These are phyloP conservation scores for Aspergillus haitiensis DNA, from an alignment of 495 filamentous ascomycete species.

Conservation along the genomic window DNA sequence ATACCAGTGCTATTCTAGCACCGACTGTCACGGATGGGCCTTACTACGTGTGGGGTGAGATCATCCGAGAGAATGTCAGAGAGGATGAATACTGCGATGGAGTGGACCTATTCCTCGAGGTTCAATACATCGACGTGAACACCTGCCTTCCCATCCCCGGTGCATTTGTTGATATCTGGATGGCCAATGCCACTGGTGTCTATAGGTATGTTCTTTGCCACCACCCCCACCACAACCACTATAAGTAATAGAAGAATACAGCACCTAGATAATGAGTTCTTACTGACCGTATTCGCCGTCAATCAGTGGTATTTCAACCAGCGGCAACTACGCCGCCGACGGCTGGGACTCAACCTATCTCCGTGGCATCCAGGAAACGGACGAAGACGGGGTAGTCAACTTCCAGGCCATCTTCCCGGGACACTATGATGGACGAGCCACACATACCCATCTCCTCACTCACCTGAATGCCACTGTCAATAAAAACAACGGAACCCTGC, in stretches of 20 bases:
- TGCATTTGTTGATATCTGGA: conserved; percentile 41
- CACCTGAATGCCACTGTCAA: conserved; percentile 48
- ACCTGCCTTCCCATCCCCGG: conserved; percentile 36
- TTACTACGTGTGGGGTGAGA: conserved; percentile 55
- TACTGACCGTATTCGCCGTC: too few species aligned
- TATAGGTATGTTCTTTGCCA: conserved; percentile 40
- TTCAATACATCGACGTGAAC: conserved; percentile 51
- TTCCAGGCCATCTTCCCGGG: conserved; percentile 62
- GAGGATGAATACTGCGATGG: conserved; percentile 45
- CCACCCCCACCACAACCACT: too few species aligned
- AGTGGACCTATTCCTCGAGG: conserved; percentile 46
- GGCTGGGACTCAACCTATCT: conserved; percentile 51
- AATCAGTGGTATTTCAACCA: conserved; percentile 32
- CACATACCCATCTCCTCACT: conserved; percentile 56
- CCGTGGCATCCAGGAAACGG: conserved; percentile 54
- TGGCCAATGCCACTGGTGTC: conserved; percentile 52
- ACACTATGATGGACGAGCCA: conserved; percentile 60
- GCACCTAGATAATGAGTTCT: neutral
- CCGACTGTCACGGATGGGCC: conserved; percentile 56
- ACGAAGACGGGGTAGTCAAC: conserved; percentile 55
- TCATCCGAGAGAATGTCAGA: conserved; percentile 46
- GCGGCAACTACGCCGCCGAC: conserved; percentile 37
- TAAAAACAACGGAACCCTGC: conserved; percentile 47
- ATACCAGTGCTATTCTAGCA: conserved; percentile 55
- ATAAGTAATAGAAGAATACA: too few species aligned